Conservation (phyloP, 345 rosid genomes). For the Acer yangbiense region DNA sequence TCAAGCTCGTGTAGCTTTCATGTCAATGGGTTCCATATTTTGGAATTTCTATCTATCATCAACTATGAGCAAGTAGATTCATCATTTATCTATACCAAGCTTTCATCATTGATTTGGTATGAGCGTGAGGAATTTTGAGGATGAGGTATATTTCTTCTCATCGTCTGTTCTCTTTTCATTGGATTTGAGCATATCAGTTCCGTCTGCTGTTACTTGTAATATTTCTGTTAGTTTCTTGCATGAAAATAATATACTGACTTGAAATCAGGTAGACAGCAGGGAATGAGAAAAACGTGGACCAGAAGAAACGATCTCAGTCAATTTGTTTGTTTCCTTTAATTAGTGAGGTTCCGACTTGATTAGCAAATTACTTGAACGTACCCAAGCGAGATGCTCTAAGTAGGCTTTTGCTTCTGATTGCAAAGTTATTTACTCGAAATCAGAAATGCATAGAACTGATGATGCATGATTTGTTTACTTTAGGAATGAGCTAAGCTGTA, state of each 20-base stretch:
- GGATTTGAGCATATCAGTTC: neutral
- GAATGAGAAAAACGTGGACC: neutral
- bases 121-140: conserved; percentile 1
- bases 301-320: neutral
- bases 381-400: neutral
- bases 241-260: neutral
- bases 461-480: neutral
- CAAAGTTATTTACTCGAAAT: neutral
- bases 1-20: conserved; percentile 94
- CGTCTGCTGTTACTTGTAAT: neutral
- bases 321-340: neutral
- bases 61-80: conserved; percentile 74
- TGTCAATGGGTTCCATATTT: conserved; percentile 90
- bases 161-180: neutral
- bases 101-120: conserved; percentile 1
- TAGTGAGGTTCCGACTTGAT: too few species aligned
- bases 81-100: conserved; percentile 3
- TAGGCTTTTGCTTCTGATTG: neutral
- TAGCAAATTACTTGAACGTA: neutral
- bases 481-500: neutral
- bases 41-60: conserved; percentile 95
- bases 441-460: neutral
- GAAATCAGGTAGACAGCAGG: conserved; percentile 6
- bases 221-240: neutral
- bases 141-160: conserved; percentile 16